phyloP scores from a whole-genome alignment of 208 protist species.

The Perkinsela sp. region DNA sequence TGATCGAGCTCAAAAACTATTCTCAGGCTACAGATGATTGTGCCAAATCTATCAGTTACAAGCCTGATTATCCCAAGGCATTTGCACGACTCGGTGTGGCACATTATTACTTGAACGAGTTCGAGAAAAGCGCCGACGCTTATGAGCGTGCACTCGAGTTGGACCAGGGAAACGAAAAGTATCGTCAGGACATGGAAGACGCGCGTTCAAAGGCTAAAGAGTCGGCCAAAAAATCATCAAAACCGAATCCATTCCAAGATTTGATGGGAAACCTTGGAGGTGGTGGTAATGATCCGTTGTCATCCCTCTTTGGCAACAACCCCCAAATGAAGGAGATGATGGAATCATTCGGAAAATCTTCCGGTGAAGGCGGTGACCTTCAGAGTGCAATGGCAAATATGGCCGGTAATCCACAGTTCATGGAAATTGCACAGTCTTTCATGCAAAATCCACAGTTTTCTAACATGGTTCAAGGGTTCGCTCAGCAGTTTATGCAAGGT shows the following conservation, averaged over 20 bases:
- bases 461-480: constrained; percentile 41
- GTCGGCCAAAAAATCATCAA: neutral
- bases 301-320: neutral
- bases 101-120: constrained; percentile 43
- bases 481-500: constrained; percentile 18
- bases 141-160: constrained; percentile 53
- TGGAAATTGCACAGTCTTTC: constrained; percentile 45
- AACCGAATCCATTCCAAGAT: neutral
- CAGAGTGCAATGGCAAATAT: constrained; percentile 23
- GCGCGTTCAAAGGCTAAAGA: neutral
- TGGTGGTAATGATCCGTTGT: neutral
- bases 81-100: constrained; percentile 60
- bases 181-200: constrained; percentile 9
- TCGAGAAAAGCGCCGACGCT: constrained; percentile 33
- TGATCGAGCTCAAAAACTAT: constrained; percentile 67
- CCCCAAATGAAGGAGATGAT: neutral
- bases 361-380: constrained; percentile 30
- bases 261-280: neutral
- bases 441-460: constrained; percentile 67
- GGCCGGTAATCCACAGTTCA: constrained; percentile 68
- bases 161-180: constrained; percentile 45
- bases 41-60: constrained; percentile 47
- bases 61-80: constrained; percentile 52
- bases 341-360: constrained; percentile 6
- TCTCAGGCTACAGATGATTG: constrained; percentile 49